Evolutionary conservation across 164 flowering plant species (phyloP), one percentile per base, ranked within the genome.

Genomic region (Macadamia tetraphylla): DNA sequence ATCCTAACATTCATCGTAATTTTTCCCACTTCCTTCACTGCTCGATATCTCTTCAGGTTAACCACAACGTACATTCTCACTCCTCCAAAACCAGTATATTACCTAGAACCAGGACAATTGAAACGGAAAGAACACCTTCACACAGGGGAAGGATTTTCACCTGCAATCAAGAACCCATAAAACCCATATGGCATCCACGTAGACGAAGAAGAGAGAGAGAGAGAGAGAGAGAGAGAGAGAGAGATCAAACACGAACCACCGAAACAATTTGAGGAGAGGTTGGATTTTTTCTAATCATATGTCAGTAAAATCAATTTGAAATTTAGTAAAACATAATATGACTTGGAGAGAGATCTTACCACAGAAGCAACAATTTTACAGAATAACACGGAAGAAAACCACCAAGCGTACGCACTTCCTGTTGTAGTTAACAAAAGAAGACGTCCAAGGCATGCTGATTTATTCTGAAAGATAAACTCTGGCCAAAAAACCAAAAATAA

Each of bases 31-130:
- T 79, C 84, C 73, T 86, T 86, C 49, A 79, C 80, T 44, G 80
- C 80, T 71, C 70, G 76, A 70, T 78, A 70, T 81, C 85, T 85
- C 79, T 79, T 86, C 62, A 64, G 66, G 62, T 79, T 74, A 43
- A 78, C 62, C 13, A 72, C 83, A 86, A 87, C 75, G 88, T 74
- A 81, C 95, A 89, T 87, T 79, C 86, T 87, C 87, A 83, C 72
- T 18, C 71, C 69, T 59, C 76, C 75, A 32, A 57, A 71, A 73
- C 80, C 78, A 60, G 32, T 9, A 64, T 65, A 32, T n/a, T 31
- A 49, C 52, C 52, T 6, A 18, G 56, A 23, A 35, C 40, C 40
- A 35, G 40, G 5, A 35, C 40, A 2, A 35, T 35, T 56, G 3
- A 60, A 18, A 9, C 1, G 51, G 58, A 71, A 71, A 46, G 32